Conservation (phyloP, 129 eudicot species). For the Chrysanthemum lavandulifolium region DNA sequence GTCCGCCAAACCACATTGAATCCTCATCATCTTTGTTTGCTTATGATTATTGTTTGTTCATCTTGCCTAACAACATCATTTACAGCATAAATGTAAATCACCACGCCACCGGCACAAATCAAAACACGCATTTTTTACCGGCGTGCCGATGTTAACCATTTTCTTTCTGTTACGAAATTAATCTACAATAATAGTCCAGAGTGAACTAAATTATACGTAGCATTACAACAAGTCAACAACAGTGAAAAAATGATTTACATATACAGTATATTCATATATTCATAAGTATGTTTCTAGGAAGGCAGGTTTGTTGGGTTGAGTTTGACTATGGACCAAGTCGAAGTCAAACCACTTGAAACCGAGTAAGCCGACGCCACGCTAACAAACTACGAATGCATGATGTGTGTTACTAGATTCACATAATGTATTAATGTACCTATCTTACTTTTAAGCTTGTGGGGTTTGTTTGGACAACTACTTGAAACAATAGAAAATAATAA, state of each 20-base stretch:
- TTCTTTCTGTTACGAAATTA: no score
- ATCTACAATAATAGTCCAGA: no score
- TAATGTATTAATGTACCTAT: conserved; percentile 4
- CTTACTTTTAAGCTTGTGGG: conserved; percentile 22
- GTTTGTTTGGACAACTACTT: conserved; percentile 7
- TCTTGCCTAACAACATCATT: no score
- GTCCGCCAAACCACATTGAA: no score
- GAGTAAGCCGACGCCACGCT: conserved; percentile 39
- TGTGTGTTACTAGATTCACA: background rate
- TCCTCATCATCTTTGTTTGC: no score
- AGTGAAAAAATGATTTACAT: background rate
- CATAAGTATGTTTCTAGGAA: conserved; percentile 18
- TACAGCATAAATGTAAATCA: no score
- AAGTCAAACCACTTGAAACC: conserved; percentile 31
- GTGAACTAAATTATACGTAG: background rate
- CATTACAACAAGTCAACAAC: background rate
- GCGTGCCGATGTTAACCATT: no score
- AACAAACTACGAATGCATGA: background rate
- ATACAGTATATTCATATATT: background rate
- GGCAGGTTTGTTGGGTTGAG: conserved; percentile 11
- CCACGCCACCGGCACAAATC: no score
- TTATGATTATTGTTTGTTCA: no score
- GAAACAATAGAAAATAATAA: background rate
- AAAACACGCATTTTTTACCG: no score
- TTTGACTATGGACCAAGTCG: conserved; percentile 37